A percentile compares a stretch with the other conserved stretches of the same genome.
phyloP scores from a whole-genome alignment of 441 rosid species.

The Omphalea diandra region DNA sequence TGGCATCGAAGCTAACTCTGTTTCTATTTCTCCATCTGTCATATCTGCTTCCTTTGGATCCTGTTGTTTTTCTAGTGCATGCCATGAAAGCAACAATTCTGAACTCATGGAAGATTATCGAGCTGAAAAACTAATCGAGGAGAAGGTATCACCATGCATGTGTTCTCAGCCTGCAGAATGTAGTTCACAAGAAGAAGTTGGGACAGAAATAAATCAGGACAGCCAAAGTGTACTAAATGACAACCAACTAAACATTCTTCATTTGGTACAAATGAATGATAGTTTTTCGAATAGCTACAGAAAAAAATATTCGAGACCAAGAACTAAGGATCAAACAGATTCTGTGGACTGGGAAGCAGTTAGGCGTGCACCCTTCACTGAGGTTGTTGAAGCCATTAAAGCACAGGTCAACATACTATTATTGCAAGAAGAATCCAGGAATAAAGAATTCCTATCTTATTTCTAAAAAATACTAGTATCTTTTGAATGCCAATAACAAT shows the following conservation, averaged over 20 bases:
- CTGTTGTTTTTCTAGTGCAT: slow-evolving; percentile 2
- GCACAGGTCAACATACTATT: slow-evolving; percentile 53
- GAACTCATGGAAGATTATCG: background rate
- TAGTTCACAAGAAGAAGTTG: background rate
- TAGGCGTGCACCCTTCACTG: slow-evolving; percentile 32
- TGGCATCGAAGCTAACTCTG: background rate
- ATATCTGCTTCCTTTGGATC: background rate
- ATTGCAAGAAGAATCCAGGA: slow-evolving; percentile 55
- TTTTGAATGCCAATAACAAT: background rate
- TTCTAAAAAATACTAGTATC: background rate
- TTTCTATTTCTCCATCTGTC: background rate
- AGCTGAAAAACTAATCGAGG: background rate
- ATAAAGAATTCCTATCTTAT: background rate
- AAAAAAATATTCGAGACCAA: slow-evolving; percentile 31
- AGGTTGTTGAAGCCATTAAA: slow-evolving; percentile 37
- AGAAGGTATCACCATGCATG: no score
- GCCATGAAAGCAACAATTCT: background rate
- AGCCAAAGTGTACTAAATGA: background rate
- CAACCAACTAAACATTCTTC: background rate
- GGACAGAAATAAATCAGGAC: background rate
- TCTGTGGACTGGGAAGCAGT: slow-evolving; percentile 59
- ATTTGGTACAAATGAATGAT: no score
- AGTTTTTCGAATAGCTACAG: slow-evolving; percentile 53
- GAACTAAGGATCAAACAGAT: slow-evolving; percentile 40
- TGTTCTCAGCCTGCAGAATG: no score